These are phyloP conservation scores for Pleurotus tuber-regium DNA, from an alignment of 768 basidiomycete genomes.

Conservation along the genomic window DNA sequence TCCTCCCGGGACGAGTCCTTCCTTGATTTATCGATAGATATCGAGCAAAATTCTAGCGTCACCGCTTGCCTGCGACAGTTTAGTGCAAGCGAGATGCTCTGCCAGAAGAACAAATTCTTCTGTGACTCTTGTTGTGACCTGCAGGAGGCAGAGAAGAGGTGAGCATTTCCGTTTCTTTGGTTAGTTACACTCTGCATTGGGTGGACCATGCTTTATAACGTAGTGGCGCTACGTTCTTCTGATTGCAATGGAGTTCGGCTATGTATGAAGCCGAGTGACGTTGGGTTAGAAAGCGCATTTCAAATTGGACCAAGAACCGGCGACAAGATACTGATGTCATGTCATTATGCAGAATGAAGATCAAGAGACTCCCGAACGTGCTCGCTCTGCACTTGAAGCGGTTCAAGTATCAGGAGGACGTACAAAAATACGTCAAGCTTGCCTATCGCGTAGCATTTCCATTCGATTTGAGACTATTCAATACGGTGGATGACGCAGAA, in stretches of 20 bases:
- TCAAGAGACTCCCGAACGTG: constrained; percentile 93
- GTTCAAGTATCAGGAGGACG: constrained; percentile 97
- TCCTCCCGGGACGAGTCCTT: constrained; percentile 95
- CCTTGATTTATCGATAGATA: constrained; percentile 98
- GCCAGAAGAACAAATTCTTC: constrained; percentile 97
- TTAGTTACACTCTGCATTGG: not conserved
- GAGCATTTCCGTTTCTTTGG: constrained; percentile 22
- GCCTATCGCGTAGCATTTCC: constrained; percentile 97
- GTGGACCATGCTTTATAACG: too few species aligned
- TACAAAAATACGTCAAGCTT: constrained; percentile 89
- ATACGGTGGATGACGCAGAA: constrained; percentile 91
- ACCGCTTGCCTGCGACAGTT: constrained; percentile 96
- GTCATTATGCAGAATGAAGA: constrained; percentile 82
- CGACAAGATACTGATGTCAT: too few species aligned
- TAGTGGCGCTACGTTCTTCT: not conserved
- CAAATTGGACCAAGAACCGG: too few species aligned
- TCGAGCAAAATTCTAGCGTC: constrained; percentile 96
- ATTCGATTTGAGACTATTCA: constrained; percentile 90
- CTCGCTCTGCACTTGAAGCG: constrained; percentile 95
- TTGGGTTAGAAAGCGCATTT: too few species aligned
- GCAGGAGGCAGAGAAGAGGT: constrained; percentile 98
- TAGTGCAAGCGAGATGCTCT: constrained; percentile 97
- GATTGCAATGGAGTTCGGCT: constrained; percentile 2
- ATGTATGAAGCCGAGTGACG: not conserved
- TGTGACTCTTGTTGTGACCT: constrained; percentile 96